Percentiles rank a stretch among this genome's conserved stretches.
Evolutionary conservation across 306 rosid genomes (phyloP).

Genomic region (Benincasa hispida): DNA sequence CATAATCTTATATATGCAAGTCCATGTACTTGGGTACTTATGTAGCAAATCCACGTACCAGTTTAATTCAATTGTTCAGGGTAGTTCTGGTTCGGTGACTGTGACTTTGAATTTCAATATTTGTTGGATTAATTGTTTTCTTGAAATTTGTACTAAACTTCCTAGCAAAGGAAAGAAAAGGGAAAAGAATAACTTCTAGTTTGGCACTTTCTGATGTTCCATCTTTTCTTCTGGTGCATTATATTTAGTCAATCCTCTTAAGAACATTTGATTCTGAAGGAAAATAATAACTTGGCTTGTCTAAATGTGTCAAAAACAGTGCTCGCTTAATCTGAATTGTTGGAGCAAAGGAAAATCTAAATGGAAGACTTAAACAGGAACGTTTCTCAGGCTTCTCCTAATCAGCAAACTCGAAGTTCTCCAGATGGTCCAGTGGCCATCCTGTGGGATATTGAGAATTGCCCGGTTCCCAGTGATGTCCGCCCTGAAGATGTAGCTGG

Average conservation of each 20-base stretch:
- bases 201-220: not conserved
- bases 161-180: not conserved
- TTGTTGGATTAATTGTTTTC: not conserved
- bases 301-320: slow-evolving; percentile 21
- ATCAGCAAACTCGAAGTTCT: slow-evolving; percentile 35
- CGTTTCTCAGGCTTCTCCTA: slow-evolving; percentile 32
- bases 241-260: not conserved
- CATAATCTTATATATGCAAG: not conserved
- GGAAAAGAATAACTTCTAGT: not conserved
- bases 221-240: not conserved
- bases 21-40: not conserved
- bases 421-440: slow-evolving; percentile 76
- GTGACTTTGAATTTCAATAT: not conserved
- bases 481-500: slow-evolving; percentile 93
- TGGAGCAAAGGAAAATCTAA: slow-evolving; percentile 41
- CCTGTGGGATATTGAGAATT: slow-evolving; percentile 94
- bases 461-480: slow-evolving; percentile 91
- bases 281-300: slow-evolving; percentile 30
- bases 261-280: slow-evolving; percentile 24
- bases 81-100: not conserved
- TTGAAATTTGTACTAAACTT: not conserved
- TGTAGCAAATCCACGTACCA: not conserved
- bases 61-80: not conserved
- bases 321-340: slow-evolving; percentile 23
- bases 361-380: slow-evolving; percentile 39